Conservation (phyloP, 805 yeast genomes). For the Yamadazyma endophytica region DNA sequence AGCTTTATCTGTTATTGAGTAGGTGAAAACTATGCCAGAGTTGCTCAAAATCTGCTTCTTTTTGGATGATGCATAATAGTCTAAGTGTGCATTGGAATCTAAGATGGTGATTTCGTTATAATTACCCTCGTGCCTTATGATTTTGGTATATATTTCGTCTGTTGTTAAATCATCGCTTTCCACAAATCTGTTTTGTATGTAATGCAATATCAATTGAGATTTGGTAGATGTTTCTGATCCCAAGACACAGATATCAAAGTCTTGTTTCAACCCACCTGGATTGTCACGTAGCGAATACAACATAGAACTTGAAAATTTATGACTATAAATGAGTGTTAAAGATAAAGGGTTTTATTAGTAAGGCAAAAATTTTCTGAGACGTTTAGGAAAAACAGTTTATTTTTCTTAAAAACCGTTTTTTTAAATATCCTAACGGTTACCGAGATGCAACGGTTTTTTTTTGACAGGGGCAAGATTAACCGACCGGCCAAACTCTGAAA, state of each 20-base stretch:
- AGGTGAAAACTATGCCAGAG: slow-evolving; percentile 24
- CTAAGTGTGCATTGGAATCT: slow-evolving; percentile 24
- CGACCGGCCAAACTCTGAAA: no score
- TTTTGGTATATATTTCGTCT: slow-evolving; percentile 23
- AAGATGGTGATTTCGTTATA: slow-evolving; percentile 27
- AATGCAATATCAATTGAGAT: slow-evolving; percentile 22
- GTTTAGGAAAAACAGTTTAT: no score
- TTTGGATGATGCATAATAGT: slow-evolving; percentile 22
- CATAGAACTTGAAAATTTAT: background rate
- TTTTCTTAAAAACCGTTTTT: no score
- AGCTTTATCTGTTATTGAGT: slow-evolving; percentile 21
- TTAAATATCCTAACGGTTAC: no score
- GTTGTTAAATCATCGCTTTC: slow-evolving; percentile 14
- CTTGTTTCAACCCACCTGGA: slow-evolving; percentile 6
- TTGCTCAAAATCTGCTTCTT: slow-evolving; percentile 27
- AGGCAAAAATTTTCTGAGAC: no score
- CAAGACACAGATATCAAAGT: slow-evolving; percentile 24
- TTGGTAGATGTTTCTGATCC: slow-evolving; percentile 23
- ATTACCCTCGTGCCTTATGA: slow-evolving; percentile 10
- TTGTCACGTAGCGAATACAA: slow-evolving; percentile 3
- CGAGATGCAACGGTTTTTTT: no score
- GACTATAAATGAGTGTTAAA: no score
- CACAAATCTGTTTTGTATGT: slow-evolving; percentile 17
- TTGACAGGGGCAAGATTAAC: no score
- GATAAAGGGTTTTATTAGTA: no score